Base-by-base conservation (phyloP, 2,329 filamentous ascomycete species). In the Hymenoscyphus infarciens region DNA sequence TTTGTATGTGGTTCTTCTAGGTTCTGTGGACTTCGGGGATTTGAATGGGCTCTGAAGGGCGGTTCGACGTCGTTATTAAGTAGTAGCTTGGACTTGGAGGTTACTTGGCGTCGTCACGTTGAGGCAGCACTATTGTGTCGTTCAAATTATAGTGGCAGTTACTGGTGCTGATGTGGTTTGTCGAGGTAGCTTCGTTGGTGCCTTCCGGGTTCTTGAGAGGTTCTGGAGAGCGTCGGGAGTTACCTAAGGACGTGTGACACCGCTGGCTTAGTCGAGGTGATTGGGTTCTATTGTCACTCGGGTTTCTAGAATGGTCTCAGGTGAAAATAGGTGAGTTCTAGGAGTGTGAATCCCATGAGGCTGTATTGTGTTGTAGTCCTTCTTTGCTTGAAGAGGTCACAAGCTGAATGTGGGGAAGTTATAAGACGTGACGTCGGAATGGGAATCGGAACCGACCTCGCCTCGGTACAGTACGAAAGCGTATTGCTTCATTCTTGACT, bases 311-410 rank as follows among this genome's bases (percentile, higher is more conserved):
- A 49, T 49, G 42, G 42, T 49, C 42, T 49, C 42, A 25, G 19
- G 42, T 11, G 42, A 49, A 49, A 11, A 19, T 22, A 35, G 33
- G 33, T 6, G 19, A 13, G n/a, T 49, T 49, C 19, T 49, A 10
- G 42, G n/a, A 49, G 42, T 49, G 42, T 22, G 42, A 49, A 49
- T 49, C 42, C 42, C 42, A 49, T 49, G 42, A 49, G 42, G 19
- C 42, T 49, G 42, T 22, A 49, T 22, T 22, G n/a, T 22, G n/a
- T 22, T 22, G 19, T 7, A 49, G n/a, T 22, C 1, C 8, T 49
- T 49, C 42, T 49, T 49, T 49, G 42, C n/a, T 49, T 10, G 42
- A 19, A 19, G 39, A 49, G 42, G 42, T 49, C 42, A 49, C 42
- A 49, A 22, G 42, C 19, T 8, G 42, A 25, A 49, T 49, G 16